Percentiles rank a stretch among this genome's conserved stretches.
These are phyloP conservation scores for Globisporangium nagaii DNA, from an alignment of 352 stramenopile species.

Conservation along the genomic window DNA sequence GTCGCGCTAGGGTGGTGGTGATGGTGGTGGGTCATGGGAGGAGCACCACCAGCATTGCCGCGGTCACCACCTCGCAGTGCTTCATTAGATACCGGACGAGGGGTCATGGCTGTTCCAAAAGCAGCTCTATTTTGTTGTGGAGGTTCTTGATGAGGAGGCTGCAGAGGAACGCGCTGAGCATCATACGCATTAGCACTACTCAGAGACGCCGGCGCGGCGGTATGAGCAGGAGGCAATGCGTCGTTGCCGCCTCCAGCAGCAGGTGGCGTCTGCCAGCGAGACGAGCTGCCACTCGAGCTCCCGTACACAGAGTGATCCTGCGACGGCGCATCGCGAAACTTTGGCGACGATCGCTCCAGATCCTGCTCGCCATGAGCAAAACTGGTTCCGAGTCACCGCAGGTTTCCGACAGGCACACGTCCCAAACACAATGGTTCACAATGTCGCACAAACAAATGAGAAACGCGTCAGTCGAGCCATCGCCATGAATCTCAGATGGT, in stretches of 20 bases:
- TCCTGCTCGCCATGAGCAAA: constrained; percentile 82
- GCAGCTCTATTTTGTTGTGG: constrained; percentile 47
- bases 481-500: no score
- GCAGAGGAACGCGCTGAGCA: neutral
- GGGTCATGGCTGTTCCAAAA: constrained; percentile 32
- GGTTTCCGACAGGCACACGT: neutral
- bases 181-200: constrained; percentile 22
- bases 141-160: constrained; percentile 7
- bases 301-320: neutral
- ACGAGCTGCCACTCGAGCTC: neutral
- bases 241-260: neutral
- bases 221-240: neutral
- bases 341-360: constrained; percentile 22
- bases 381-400: constrained; percentile 26
- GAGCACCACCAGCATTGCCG: constrained; percentile 29
- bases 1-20: neutral
- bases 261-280: constrained; percentile 1
- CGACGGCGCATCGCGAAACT: constrained; percentile 5
- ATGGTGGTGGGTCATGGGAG: constrained; percentile 38
- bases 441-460: neutral
- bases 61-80: constrained; percentile 44
- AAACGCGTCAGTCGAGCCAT: no score
- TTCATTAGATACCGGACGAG: constrained; percentile 61
- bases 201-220: neutral
- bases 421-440: neutral